Percentiles rank a stretch among this genome's conserved stretches.
These are phyloP conservation scores for Phytophthora syringae DNA, from an alignment of 352 stramenopile species.

Conservation along the genomic window DNA sequence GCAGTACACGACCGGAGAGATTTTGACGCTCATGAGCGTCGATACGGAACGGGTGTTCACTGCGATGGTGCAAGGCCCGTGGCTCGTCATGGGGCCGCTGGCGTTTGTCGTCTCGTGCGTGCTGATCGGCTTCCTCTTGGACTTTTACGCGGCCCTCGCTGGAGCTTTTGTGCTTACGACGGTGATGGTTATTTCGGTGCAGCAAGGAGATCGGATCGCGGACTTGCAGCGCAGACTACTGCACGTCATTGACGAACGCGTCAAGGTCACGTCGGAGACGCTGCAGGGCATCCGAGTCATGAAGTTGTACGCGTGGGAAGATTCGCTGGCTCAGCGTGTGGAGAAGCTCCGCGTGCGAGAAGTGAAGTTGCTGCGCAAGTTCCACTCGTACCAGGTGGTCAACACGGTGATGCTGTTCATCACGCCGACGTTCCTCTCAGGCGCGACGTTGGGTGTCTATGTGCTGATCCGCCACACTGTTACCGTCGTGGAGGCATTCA, in stretches of 20 bases:
- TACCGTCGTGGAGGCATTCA: slow-evolving; percentile 34
- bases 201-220: slow-evolving; percentile 24
- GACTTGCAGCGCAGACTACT: slow-evolving; percentile 28
- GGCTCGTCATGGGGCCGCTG: slow-evolving; percentile 36
- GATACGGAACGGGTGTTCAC: slow-evolving; percentile 50
- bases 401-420: slow-evolving; percentile 50
- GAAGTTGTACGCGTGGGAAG: slow-evolving; percentile 91
- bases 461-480: slow-evolving; percentile 34
- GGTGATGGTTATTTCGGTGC: slow-evolving; percentile 25
- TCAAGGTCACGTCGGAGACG: slow-evolving; percentile 94
- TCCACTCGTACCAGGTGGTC: slow-evolving; percentile 43
- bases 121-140: slow-evolving; percentile 44
- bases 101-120: slow-evolving; percentile 34
- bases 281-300: slow-evolving; percentile 89
- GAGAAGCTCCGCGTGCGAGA: slow-evolving; percentile 48
- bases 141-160: slow-evolving; percentile 23
- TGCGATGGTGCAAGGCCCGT: slow-evolving; percentile 33
- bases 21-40: slow-evolving; percentile 48
- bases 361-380: slow-evolving; percentile 41
- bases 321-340: slow-evolving; percentile 39
- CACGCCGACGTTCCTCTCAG: slow-evolving; percentile 37
- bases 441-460: slow-evolving; percentile 24
- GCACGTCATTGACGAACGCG: slow-evolving; percentile 64
- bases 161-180: slow-evolving; percentile 18
- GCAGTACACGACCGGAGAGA: slow-evolving; percentile 47